A percentile compares a stretch with the other conserved stretches of the same genome.
phyloP scores from a whole-genome alignment of 768 basidiomycete genomes.

The Suillus plorans region DNA sequence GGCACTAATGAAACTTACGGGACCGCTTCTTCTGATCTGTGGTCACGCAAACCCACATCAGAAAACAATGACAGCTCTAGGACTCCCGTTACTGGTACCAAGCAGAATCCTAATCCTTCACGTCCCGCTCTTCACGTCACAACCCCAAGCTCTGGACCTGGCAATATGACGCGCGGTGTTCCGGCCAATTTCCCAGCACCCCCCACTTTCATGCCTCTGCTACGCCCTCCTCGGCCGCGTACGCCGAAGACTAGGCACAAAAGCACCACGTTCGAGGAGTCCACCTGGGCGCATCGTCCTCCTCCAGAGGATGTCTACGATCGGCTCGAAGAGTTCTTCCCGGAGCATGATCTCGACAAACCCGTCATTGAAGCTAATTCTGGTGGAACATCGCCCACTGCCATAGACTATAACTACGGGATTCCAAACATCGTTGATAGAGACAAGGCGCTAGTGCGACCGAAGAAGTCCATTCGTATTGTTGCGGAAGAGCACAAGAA shows the following conservation, averaged over 20 bases:
- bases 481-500: conserved; percentile 89
- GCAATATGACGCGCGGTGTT: conserved; percentile 12
- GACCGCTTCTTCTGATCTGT: conserved; percentile 29
- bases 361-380: conserved; percentile 88
- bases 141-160: conserved; percentile 20
- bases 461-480: conserved; percentile 90
- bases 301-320: conserved; percentile 92
- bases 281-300: conserved; percentile 88
- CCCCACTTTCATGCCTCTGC: conserved; percentile 15
- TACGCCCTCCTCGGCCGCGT: conserved; percentile 23
- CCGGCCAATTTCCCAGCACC: conserved; percentile 22
- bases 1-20: conserved; percentile 28
- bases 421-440: conserved; percentile 31
- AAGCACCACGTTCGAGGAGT: conserved; percentile 64
- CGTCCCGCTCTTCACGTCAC: conserved; percentile 32
- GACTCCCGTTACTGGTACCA: conserved; percentile 15
- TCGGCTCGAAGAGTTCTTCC: conserved; percentile 92
- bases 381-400: conserved; percentile 76
- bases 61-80: conserved; percentile 16
- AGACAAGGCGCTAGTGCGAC: conserved; percentile 47
- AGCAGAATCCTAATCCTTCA: conserved; percentile 9
- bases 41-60: conserved; percentile 33
- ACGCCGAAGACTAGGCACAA: conserved; percentile 28
- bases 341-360: conserved; percentile 92
- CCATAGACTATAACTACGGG: conserved; percentile 49